Conservation (phyloP, 345 rosid genomes). For the Aurinia saxatilis region DNA sequence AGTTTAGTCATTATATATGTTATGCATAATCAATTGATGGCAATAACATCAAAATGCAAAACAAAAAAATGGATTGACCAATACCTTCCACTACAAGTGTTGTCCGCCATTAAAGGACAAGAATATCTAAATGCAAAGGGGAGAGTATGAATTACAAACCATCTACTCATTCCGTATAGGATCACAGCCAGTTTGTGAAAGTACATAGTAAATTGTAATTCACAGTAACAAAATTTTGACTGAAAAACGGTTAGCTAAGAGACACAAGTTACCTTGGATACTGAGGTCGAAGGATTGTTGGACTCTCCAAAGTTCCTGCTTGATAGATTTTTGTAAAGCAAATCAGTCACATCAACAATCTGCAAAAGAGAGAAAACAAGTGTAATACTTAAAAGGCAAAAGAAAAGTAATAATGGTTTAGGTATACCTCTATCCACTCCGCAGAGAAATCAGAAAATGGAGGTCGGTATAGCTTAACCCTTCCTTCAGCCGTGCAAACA, state of each 20-base stretch:
- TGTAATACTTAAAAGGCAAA: neutral
- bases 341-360: slow-evolving; percentile 65
- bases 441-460: slow-evolving; percentile 79
- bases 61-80: neutral
- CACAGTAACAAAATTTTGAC: neutral
- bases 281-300: slow-evolving; percentile 25
- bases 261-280: slow-evolving; percentile 43
- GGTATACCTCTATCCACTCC: slow-evolving; percentile 97
- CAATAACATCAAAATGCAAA: slow-evolving; percentile 2
- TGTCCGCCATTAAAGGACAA: neutral
- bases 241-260: neutral
- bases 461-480: slow-evolving; percentile 73
- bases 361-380: slow-evolving; percentile 26
- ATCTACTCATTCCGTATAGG: neutral
- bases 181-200: neutral
- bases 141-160: neutral
- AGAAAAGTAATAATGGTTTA: neutral
- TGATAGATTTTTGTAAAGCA: slow-evolving; percentile 45
- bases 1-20: neutral
- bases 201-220: neutral
- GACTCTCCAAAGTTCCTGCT: slow-evolving; percentile 40
- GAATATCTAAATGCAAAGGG: neutral
- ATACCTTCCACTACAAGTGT: neutral
- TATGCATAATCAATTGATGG: neutral
- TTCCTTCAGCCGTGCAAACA: slow-evolving; percentile 76